Evolutionary conservation across 306 rosid genomes (phyloP).

Genomic region (Malus asiatica): DNA sequence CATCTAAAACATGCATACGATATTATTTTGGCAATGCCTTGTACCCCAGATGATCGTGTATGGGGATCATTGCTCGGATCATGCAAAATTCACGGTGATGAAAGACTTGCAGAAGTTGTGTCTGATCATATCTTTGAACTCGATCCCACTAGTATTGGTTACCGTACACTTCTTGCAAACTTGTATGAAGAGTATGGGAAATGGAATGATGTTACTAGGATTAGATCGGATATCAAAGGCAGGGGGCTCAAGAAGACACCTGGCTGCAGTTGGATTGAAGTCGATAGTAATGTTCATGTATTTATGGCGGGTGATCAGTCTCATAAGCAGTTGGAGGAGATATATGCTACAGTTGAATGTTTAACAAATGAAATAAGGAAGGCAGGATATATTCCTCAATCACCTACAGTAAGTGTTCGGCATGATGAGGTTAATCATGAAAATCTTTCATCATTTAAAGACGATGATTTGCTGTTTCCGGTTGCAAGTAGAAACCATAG

Average conservation of each 20-base stretch:
- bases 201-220: slow-evolving; percentile 20
- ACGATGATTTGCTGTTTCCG: neutral
- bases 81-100: slow-evolving; percentile 32
- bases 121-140: slow-evolving; percentile 21
- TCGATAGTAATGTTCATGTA: slow-evolving; percentile 14
- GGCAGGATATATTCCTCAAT: slow-evolving; percentile 15
- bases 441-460: neutral
- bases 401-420: neutral
- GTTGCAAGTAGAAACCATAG: neutral
- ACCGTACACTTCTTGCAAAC: slow-evolving; percentile 36
- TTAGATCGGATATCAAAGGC: slow-evolving; percentile 25
- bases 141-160: slow-evolving; percentile 27
- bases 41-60: slow-evolving; percentile 22
- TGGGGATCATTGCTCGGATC: slow-evolving; percentile 44
- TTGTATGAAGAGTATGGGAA: slow-evolving; percentile 33
- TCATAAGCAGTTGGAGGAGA: slow-evolving; percentile 20
- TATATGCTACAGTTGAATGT: slow-evolving; percentile 22
- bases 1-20: slow-evolving; percentile 31
- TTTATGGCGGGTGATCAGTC: slow-evolving; percentile 27
- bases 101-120: slow-evolving; percentile 29
- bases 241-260: slow-evolving; percentile 30
- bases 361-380: slow-evolving; percentile 15
- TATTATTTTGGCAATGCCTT: slow-evolving; percentile 30
- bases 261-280: slow-evolving; percentile 41
- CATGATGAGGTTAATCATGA: neutral